Evolutionary conservation across 352 stramenopile species (phyloP).

Genomic region (Globisporangium nodosum): DNA sequence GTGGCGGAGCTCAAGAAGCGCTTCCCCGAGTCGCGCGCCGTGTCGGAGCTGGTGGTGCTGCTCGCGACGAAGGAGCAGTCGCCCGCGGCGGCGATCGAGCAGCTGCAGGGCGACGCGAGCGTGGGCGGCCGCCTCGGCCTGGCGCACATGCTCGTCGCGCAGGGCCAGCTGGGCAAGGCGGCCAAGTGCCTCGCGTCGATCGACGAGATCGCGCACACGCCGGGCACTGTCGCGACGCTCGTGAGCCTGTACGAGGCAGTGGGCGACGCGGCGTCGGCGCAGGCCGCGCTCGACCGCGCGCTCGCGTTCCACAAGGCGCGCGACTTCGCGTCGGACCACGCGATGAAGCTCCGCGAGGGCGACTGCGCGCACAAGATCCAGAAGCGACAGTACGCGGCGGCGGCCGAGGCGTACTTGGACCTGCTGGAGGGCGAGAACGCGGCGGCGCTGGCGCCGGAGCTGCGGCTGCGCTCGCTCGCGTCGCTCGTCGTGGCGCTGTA

Average conservation of each 20-base stretch:
- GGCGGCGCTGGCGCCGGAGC: slow-evolving; percentile 51
- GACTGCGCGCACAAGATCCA: slow-evolving; percentile 78
- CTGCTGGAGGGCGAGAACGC: slow-evolving; percentile 63
- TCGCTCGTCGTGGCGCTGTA: slow-evolving; percentile 75
- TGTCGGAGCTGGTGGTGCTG: slow-evolving; percentile 60
- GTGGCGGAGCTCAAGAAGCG: slow-evolving; percentile 47
- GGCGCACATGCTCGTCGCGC: slow-evolving; percentile 64
- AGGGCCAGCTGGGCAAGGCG: slow-evolving; percentile 27
- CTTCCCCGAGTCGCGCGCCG: slow-evolving; percentile 50
- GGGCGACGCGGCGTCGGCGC: slow-evolving; percentile 40
- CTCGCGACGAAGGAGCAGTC: slow-evolving; percentile 66
- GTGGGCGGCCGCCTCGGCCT: slow-evolving; percentile 59
- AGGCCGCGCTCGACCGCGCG: slow-evolving; percentile 44
- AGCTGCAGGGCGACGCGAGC: slow-evolving; percentile 39
- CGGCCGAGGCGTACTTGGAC: slow-evolving; percentile 56
- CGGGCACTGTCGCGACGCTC: slow-evolving; percentile 76
- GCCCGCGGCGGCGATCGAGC: slow-evolving; percentile 38
- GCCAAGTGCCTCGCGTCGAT: slow-evolving; percentile 62
- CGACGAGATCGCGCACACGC: slow-evolving; percentile 48
- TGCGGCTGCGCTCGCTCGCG: slow-evolving; percentile 69
- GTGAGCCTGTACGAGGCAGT: slow-evolving; percentile 68
- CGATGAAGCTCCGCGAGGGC: slow-evolving; percentile 73
- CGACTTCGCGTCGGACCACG: slow-evolving; percentile 49
- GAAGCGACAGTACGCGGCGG: slow-evolving; percentile 67
- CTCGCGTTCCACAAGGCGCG: slow-evolving; percentile 42